Base-by-base conservation (phyloP, 768 basidiomycete genomes). In the Leccinum longicurvipes region DNA sequence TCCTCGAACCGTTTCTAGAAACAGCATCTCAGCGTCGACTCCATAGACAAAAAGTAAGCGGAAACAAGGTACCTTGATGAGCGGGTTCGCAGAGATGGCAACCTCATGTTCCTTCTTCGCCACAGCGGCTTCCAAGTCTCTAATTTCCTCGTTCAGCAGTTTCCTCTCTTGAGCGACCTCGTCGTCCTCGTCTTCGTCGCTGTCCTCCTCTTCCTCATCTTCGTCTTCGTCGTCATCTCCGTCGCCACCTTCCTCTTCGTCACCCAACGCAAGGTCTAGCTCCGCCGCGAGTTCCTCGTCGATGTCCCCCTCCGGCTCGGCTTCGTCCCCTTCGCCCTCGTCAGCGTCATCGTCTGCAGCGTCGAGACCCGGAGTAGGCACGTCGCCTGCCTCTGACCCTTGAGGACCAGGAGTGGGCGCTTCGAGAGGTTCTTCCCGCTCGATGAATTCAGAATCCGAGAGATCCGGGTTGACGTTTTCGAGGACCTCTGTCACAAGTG, bases 381-480 rank as follows among this genome's bases (percentile, higher is more conserved):
- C 72, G 57, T 88, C 89, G 4, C 84, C 87, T 1, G 75, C 73
- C 56, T 89, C 89, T 19, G 85, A 87, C 31, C 84, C 76, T n/a
- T 60, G 68, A 25, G 81, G 83, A n/a, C 85, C 84, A 1, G 89
- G 89, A 1, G 87, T 89, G 7, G 84, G 81, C 50, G 87, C 83
- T 23, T 89, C 77, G 3, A 84, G 73, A 25, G 80, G 76, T 29
- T 71, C 71, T 24, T 86, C 86, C 17, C 80, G 82, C 57, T 90
- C 89, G 24, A 91, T 77, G 55, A 91, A 91, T 67, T 94, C 93
- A 4, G 91, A 91, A 66, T 93, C 92, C 11, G 93, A 93, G 11
- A 93, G 75, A 66, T 93, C 91, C 1, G 91, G 92, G 67, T 93
- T 93, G 47, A 93, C 90, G 65, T 93, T 91, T 34, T 96, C 93